Base-by-base conservation (phyloP, 306 rosid species). In the Ammopiptanthus mongolicus region DNA sequence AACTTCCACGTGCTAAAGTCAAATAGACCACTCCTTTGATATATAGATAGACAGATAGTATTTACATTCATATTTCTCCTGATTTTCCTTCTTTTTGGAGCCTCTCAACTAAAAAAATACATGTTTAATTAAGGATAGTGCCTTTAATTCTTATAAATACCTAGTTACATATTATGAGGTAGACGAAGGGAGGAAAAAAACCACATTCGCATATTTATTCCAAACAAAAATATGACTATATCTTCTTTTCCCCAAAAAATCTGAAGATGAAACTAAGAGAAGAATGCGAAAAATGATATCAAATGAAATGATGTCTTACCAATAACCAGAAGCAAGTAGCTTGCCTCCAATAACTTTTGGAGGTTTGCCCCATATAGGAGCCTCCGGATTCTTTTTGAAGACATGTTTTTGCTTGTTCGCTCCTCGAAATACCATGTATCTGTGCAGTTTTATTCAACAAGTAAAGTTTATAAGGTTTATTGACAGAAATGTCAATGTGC, bases 331-430 rank as follows among this genome's bases (percentile, higher is more conserved):
- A 80, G 91, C 98, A 78, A 96, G 97, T 77, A 96, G 82, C 86
- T 90, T 96, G 71, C 98, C 96, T 22, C 98, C 98, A 53, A 96
- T 69, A 25, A 96, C 96, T 85, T 80, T 90, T 5, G 92, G 93
- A 78, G 97, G 92, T 69, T 58, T 83, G 61, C 99, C 97, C 98
- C 99, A 96, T 73, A 96, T 90, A 53, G 70, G 93, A 5, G 91
- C 93, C 83, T 92, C 92, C 15, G 95, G 88, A 78, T 92, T 87
- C 90, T 90, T 96, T 69, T 92, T 96, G 79, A 96, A 96, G 33
- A 79, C 80, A 39, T 96, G 99, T 59, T 96, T 96, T 80, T 96
- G 97, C 87, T 96, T 96, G 92, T 96, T 96, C 37, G 99, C 96
- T 84, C 99, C 99, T 78, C 97, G 86, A 82, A 96, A 96, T 79